Conservation (phyloP, 306 rosid genomes). For the Cucumis cinereus region DNA sequence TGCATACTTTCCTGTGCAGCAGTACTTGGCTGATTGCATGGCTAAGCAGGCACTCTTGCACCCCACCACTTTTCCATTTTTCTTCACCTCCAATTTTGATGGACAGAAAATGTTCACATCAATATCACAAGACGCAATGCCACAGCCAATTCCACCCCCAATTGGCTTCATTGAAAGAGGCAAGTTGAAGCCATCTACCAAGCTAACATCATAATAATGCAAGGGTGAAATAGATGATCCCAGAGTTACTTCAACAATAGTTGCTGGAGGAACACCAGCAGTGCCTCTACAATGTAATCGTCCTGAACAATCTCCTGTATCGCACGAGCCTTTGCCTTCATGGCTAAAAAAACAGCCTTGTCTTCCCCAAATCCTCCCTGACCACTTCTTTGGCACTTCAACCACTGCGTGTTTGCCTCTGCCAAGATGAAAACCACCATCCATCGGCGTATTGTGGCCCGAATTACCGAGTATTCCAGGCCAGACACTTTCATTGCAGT, state of each 20-base stretch:
- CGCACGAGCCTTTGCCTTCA: constrained; percentile 56
- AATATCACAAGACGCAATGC: constrained; percentile 80
- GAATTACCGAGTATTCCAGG: constrained; percentile 84
- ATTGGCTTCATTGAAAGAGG: constrained; percentile 92
- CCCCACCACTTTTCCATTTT: constrained; percentile 61
- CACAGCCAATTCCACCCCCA: constrained; percentile 88
- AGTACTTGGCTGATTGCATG: constrained; percentile 85
- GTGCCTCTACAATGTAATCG: constrained; percentile 44
- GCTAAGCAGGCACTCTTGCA: constrained; percentile 98
- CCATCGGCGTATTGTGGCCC: constrained; percentile 58
- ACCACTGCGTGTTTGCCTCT: constrained; percentile 61
- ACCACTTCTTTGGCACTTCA: constrained; percentile 67
- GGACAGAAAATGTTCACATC: constrained; percentile 89
- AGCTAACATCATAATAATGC: constrained; percentile 82
- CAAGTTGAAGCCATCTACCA: constrained; percentile 89
- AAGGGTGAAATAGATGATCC: constrained; percentile 79
- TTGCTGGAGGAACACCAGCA: constrained; percentile 81
- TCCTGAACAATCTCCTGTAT: constrained; percentile 64
- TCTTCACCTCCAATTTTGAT: constrained; percentile 72
- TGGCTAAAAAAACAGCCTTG: constrained; percentile 67
- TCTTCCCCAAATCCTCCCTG: constrained; percentile 94
- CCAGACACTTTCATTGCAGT: constrained; percentile 79
- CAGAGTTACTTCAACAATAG: constrained; percentile 87
- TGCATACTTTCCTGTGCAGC: constrained; percentile 77
- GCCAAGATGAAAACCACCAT: constrained; percentile 77